Percentiles rank a stretch among this genome's conserved stretches.
Evolutionary conservation across 2,329 filamentous ascomycete genomes (phyloP).

Genomic region (Pezicula rhizophila): DNA sequence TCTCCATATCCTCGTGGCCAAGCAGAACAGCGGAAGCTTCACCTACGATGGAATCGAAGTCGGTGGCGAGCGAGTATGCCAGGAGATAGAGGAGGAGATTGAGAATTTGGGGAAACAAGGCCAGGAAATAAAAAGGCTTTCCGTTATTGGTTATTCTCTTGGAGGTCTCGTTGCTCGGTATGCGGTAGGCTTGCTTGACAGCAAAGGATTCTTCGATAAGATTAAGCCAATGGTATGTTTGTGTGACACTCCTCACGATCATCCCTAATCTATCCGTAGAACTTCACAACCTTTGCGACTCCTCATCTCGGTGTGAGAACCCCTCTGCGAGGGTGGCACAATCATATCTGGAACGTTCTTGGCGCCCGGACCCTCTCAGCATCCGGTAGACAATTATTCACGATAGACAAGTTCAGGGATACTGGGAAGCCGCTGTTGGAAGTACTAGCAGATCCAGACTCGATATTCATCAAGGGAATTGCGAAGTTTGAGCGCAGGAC

Average conservation of each 20-base stretch:
- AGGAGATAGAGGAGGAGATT: slow-evolving; percentile 61
- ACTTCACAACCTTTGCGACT: slow-evolving; percentile 88
- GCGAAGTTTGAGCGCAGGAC: slow-evolving; percentile 69
- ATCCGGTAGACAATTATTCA: slow-evolving; percentile 83
- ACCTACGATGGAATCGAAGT: slow-evolving; percentile 66
- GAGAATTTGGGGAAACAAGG: slow-evolving; percentile 53
- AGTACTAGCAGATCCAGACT: slow-evolving; percentile 74
- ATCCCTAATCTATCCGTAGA: slow-evolving; percentile 38
- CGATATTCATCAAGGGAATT: slow-evolving; percentile 79
- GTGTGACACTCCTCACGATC: not conserved
- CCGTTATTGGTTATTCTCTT: slow-evolving; percentile 82
- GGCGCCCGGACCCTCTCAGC: slow-evolving; percentile 75
- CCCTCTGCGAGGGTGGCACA: slow-evolving; percentile 59
- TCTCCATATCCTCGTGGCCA: slow-evolving; percentile 65
- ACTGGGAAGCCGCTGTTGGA: slow-evolving; percentile 75
- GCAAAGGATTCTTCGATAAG: slow-evolving; percentile 71
- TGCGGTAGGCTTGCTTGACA: slow-evolving; percentile 75
- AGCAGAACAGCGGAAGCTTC: slow-evolving; percentile 67
- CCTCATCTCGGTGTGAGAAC: slow-evolving; percentile 74
- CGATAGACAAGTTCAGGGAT: slow-evolving; percentile 77
- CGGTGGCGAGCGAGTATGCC: slow-evolving; percentile 60
- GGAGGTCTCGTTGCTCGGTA: slow-evolving; percentile 85
- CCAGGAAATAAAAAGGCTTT: slow-evolving; percentile 72
- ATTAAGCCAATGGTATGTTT: slow-evolving; percentile 66
- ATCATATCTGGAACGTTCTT: slow-evolving; percentile 73